Base-by-base conservation (phyloP, 768 basidiomycete species). In the Dendrothele bispora region DNA sequence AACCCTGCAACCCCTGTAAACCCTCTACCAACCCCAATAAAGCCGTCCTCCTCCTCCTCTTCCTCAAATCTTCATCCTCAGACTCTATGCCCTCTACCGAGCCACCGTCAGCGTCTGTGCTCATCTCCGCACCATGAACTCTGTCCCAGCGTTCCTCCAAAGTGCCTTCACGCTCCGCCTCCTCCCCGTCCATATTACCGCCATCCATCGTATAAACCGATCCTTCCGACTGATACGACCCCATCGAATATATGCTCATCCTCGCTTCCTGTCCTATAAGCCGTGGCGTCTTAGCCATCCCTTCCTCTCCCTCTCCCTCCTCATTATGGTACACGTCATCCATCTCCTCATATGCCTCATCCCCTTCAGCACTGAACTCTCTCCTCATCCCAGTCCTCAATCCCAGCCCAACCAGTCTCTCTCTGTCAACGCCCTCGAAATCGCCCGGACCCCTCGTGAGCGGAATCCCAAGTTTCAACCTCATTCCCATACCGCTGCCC, bases 1-100 rank as follows among this genome's bases (percentile, higher is more conserved):
- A 12, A 29, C 17, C n/a, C 24, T 38, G 22, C 18, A 50, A 8
- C 25, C 45, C 27, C n/a, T 51, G 44, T 26, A 67, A 55, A n/a
- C 61, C 65, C 35, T 65, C 58, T 3, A 75, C 67, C 2, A 74
- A 61, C 0, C 67, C 66, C 14, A 70, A 44, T 7, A 75, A 60
- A 4, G 68, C 71, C 38, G 62, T 64, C 22, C 62, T 64, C n/a
- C 68, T 66, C 35, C 61, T 54, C 14, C 53, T 50, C 28, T 62
- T 50, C 15, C 64, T 64, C n/a, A n/a, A n/a, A n/a, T n/a, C n/a
- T 21, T 43, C 43, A 10, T 58, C 66, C 39, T 50, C 40, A 29
- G 18, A 51, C 55, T 29, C 54, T 40, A 40, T 4, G 29, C 20
- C 11, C 26, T 24, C 22, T 24, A n/a, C n/a, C n/a, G n/a, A 15